Evolutionary conservation across 1,284 basidiomycete species (phyloP), one percentile per base, ranked within the genome.

Genomic region (Apiotrichum siamense): DNA sequence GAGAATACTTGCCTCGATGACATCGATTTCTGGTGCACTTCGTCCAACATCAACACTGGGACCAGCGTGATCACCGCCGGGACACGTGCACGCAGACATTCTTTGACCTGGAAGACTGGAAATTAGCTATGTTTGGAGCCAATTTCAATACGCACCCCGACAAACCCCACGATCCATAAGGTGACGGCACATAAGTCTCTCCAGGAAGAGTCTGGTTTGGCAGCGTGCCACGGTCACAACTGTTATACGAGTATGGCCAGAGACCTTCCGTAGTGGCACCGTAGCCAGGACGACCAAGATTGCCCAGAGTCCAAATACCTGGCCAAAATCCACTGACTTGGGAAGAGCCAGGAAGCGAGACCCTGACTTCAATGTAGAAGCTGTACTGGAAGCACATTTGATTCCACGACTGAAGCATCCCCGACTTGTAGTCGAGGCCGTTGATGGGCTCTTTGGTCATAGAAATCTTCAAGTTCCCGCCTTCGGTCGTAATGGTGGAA

Each of bases 241-340:
- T 69, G 64, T 87, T 84, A 59, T 88, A 88, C 2, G 81, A 81
- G 55, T 73, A 74, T 7, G 72, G 70, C 71, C 70, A 73, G 21
- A 62, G 62, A 7, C 70, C 70, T 49, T 92, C 87, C 3, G 85
- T 85, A 0, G 86, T 84, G 0, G 85, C 88, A 20, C 83, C 79
- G 67, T 88, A 85, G 3, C 89, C 90, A 0, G 89, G 83, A 46
- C 90, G 76, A 1, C 84, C 90, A 3, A 96, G 79, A 64, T 94
- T 94, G 4, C 90, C 90, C 86, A 96, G 88, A 7, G 86, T 88
- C 90, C 90, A 93, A 54, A 86, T 70, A 38, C 83, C 85, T 20
- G 86, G 86, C 86, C 86, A 89, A 27, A 87, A 76, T 36, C 83
- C 83, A 32, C 62, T 57, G 21, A 67, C 47, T 9, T 39, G 36